These are phyloP conservation scores for Cucurbita argyrosperma DNA, from an alignment of 306 rosid genomes.

Conservation along the genomic window DNA sequence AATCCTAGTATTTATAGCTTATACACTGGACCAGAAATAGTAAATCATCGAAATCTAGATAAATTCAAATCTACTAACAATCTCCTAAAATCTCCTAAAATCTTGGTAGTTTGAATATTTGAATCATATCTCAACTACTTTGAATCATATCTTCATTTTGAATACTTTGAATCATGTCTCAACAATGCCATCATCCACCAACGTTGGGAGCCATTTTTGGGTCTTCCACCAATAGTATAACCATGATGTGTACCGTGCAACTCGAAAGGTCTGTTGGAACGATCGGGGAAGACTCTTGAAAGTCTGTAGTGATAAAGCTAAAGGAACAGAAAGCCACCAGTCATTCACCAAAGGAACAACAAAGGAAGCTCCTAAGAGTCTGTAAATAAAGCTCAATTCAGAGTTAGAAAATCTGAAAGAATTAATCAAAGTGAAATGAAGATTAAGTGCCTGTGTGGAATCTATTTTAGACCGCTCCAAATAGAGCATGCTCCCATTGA, in stretches of 20 bases:
- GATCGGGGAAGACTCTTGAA: constrained; percentile 19
- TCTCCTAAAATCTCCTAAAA: no score
- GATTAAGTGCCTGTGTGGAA: constrained; percentile 35
- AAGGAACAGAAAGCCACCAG: constrained; percentile 60
- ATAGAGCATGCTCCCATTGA: constrained; percentile 54
- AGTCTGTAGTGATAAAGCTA: constrained; percentile 19
- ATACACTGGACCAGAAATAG: no score
- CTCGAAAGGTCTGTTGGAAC: constrained; percentile 29
- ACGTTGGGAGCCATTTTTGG: constrained; percentile 55
- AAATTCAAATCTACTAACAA: no score
- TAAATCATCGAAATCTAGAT: no score
- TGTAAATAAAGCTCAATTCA: constrained; percentile 16
- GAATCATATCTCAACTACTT: no score
- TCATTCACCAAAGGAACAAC: constrained; percentile 55
- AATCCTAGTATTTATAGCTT: no score
- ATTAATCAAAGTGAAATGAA: background rate
- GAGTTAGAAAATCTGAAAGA: no score
- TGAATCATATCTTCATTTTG: no score
- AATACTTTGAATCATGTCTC: no score
- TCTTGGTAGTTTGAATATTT: no score
- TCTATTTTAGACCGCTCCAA: constrained; percentile 73
- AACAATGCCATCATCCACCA: constrained; percentile 12
- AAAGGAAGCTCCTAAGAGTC: constrained; percentile 60
- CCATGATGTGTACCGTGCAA: constrained; percentile 67
- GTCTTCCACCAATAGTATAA: constrained; percentile 70